These are phyloP conservation scores for Herpetomonas muscarum DNA, from an alignment of 208 protist species.

Conservation along the genomic window DNA sequence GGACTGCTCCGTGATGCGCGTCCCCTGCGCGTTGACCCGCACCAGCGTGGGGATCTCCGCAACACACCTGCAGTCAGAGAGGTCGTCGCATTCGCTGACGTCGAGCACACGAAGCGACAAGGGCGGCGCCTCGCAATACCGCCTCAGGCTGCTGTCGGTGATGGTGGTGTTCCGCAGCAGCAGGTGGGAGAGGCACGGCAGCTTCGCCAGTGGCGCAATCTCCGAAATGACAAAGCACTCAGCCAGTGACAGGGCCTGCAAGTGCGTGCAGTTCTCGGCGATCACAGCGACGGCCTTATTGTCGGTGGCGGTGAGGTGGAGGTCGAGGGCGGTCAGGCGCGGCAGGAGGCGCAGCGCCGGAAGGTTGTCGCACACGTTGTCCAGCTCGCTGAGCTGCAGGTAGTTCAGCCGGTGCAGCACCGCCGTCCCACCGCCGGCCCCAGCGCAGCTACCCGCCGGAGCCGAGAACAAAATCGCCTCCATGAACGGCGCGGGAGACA, in stretches of 20 bases:
- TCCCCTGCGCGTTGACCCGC: not conserved
- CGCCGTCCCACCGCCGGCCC: not conserved
- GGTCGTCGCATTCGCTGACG: slow-evolving; percentile 1
- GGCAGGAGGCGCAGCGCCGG: not conserved
- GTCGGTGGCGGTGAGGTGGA: not conserved
- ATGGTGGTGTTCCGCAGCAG: slow-evolving; percentile 2
- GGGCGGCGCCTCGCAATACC: not conserved
- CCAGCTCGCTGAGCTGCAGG: slow-evolving; percentile 2
- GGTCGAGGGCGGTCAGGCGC: not conserved
- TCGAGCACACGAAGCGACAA: not conserved
- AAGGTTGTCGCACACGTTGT: slow-evolving; percentile 1
- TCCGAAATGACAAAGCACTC: slow-evolving; percentile 1
- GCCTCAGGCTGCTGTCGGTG: not conserved
- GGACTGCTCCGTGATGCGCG: not conserved
- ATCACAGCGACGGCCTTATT: not conserved
- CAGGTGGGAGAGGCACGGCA: not conserved
- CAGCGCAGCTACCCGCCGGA: not conserved
- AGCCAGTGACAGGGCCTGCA: not conserved
- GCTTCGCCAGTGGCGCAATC: not conserved
- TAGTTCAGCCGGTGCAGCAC: not conserved
- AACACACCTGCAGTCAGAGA: not conserved
- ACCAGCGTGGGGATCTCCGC: not conserved
- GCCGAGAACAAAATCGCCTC: not conserved
- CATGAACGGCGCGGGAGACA: not conserved
- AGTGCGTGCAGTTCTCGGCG: not conserved